phyloP scores from a whole-genome alignment of 164 flowering plant genomes.

The Litsea cubeba region DNA sequence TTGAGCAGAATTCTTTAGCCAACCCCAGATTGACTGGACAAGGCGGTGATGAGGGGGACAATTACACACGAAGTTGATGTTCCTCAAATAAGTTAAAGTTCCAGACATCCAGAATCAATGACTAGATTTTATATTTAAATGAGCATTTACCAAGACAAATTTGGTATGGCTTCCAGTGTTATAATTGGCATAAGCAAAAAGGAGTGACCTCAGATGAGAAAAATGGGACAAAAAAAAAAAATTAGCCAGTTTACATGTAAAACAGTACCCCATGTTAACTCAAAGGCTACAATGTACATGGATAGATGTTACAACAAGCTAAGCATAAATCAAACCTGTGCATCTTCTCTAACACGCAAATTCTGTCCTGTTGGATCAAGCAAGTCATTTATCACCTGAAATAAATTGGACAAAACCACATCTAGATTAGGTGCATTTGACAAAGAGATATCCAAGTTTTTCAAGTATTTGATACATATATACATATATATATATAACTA shows the following conservation, averaged over 20 bases:
- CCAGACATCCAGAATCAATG: too few relatives aligned
- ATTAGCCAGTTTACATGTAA: not conserved
- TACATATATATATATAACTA: not conserved
- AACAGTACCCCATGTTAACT: too few relatives aligned
- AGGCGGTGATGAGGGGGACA: too few relatives aligned
- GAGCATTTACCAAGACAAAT: not conserved
- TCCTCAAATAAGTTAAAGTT: too few relatives aligned
- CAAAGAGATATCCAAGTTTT: not conserved
- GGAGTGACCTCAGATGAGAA: not conserved
- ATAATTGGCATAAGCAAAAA: not conserved
- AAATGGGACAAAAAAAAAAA: not conserved
- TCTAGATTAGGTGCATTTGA: not conserved
- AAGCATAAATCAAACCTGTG: conserved; percentile 57
- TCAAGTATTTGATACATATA: not conserved
- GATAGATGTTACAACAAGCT: not conserved
- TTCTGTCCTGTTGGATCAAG: conserved; percentile 99
- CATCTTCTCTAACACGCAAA: conserved; percentile 97
- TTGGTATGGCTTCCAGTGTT: not conserved
- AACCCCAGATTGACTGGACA: too few relatives aligned
- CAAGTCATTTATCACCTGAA: conserved; percentile 96
- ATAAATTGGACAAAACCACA: not conserved
- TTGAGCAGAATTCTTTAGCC: too few relatives aligned
- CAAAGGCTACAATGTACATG: not conserved
- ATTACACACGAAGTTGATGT: too few relatives aligned
- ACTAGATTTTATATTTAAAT: too few relatives aligned